These are phyloP conservation scores for Globisporangium takayamanum DNA, from an alignment of 352 stramenopile species.

Conservation along the genomic window DNA sequence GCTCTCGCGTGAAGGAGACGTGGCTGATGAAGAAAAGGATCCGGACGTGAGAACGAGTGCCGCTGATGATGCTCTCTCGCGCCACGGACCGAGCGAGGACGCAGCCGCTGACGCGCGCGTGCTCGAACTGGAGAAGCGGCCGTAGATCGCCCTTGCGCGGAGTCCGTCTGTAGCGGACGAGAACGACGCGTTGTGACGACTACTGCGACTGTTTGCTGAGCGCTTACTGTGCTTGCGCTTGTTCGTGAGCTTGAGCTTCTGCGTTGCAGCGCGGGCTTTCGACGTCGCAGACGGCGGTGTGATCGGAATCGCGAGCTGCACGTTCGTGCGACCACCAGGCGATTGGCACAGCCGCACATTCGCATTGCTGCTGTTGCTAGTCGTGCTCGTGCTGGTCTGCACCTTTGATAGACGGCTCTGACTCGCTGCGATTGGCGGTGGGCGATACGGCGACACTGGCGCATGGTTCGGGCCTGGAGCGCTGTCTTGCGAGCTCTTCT, in stretches of 20 bases:
- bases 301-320: slow-evolving; percentile 34
- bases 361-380: background rate
- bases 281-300: slow-evolving; percentile 15
- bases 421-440: slow-evolving; percentile 16
- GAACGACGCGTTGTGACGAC: background rate
- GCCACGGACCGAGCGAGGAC: slow-evolving; percentile 12
- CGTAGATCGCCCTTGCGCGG: slow-evolving; percentile 11
- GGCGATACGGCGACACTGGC: slow-evolving; percentile 11
- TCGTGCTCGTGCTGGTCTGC: background rate
- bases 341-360: slow-evolving; percentile 27
- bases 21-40: background rate
- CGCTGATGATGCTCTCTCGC: slow-evolving; percentile 1
- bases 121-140: slow-evolving; percentile 1
- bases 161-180: background rate
- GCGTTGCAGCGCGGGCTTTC: slow-evolving; percentile 1
- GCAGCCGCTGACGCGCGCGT: background rate
- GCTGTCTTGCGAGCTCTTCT: slow-evolving; percentile 2
- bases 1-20: slow-evolving; percentile 20
- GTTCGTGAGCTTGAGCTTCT: slow-evolving; percentile 3
- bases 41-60: background rate
- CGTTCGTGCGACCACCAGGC: slow-evolving; percentile 24
- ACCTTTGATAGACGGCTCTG: background rate
- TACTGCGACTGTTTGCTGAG: no score
- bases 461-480: background rate
- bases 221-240: background rate